Evolutionary conservation across 2,329 filamentous ascomycete species (phyloP).

Genomic region (Exophiala xenobiotica): DNA sequence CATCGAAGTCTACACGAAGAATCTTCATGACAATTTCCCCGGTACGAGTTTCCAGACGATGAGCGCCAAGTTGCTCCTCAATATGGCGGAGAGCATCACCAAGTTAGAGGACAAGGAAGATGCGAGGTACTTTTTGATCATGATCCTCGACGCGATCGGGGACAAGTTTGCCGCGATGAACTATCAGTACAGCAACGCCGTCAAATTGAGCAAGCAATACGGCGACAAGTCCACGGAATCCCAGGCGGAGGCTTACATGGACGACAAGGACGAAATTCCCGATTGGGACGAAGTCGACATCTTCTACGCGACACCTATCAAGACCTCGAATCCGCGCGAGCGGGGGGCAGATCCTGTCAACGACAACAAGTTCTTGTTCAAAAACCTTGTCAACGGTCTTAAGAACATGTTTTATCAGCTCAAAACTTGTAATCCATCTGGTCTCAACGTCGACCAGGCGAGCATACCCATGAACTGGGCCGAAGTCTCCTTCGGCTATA

Average conservation of each 20-base stretch:
- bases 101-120: constrained; percentile 91
- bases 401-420: constrained; percentile 97
- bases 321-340: constrained; percentile 87
- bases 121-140: constrained; percentile 90
- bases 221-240: constrained; percentile 64
- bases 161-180: constrained; percentile 99
- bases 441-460: constrained; percentile 67
- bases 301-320: constrained; percentile 93
- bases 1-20: constrained; percentile 94
- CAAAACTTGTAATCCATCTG: constrained; percentile 76
- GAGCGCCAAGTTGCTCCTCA: constrained; percentile 94
- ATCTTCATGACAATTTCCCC: constrained; percentile 91
- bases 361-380: constrained; percentile 98
- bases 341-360: constrained; percentile 84
- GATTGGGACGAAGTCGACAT: constrained; percentile 99
- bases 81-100: constrained; percentile 97
- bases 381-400: constrained; percentile 89
- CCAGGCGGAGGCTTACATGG: constrained; percentile 74
- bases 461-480: constrained; percentile 88
- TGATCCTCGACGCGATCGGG: constrained; percentile 95
- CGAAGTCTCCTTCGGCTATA: constrained; percentile 94
- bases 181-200: constrained; percentile 87
- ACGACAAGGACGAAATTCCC: constrained; percentile 74
- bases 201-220: constrained; percentile 82
- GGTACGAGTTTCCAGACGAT: constrained; percentile 99